Evolutionary conservation across 192 early-diverging fungal species (phyloP).

Genomic region (Entomortierella chlamydospora): DNA sequence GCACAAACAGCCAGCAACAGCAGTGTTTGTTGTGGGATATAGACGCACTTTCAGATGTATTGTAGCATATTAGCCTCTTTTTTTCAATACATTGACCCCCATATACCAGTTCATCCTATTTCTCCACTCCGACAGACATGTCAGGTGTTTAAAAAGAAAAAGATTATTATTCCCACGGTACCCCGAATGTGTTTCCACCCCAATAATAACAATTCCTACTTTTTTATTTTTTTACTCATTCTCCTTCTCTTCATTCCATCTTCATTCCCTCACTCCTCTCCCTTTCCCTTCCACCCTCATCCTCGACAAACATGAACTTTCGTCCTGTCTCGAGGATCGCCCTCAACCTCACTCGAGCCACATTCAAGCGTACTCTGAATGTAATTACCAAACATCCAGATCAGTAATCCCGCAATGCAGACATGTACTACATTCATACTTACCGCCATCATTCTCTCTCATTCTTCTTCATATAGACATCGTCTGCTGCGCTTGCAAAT

Average conservation of each 20-base stretch:
- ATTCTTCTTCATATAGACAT: conserved; percentile 14
- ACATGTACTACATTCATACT: no score
- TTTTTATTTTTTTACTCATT: neutral
- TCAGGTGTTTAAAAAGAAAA: no score
- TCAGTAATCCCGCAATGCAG: no score
- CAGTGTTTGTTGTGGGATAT: conserved; percentile 49
- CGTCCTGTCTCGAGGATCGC: conserved; percentile 38
- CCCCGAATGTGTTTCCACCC: neutral
- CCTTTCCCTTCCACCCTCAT: no score
- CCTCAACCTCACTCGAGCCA: conserved; percentile 34
- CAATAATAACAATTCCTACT: neutral
- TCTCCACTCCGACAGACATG: no score
- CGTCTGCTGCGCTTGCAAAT: conserved; percentile 14
- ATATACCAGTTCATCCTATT: conserved; percentile 8
- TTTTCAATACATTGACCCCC: neutral
- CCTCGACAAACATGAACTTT: conserved; percentile 36
- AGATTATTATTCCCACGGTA: conserved; percentile 13
- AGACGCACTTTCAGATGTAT: neutral
- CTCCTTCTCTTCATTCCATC: neutral
- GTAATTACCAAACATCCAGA: no score
- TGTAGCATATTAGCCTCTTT: conserved; percentile 1
- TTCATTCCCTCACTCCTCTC: neutral
- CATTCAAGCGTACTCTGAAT: conserved; percentile 44
- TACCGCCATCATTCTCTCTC: neutral
- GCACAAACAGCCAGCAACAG: conserved; percentile 35